These are phyloP conservation scores for Capsicum chinense DNA, from an alignment of 257 asterid genomes.

Conservation along the genomic window DNA sequence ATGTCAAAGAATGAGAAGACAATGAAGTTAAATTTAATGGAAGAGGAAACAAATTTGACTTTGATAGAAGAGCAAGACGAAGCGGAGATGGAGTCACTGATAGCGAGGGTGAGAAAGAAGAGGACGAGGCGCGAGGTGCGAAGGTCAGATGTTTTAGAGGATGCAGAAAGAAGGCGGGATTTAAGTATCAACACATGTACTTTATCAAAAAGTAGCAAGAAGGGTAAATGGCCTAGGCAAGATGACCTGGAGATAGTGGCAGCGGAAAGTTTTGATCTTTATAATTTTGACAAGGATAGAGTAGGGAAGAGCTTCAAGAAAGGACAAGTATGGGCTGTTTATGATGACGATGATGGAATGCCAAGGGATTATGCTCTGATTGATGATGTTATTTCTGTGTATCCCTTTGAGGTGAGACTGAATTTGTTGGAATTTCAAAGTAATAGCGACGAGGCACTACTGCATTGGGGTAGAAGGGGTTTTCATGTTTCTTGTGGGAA, in stretches of 20 bases:
- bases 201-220: no score
- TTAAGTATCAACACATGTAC: slow-evolving; percentile 20
- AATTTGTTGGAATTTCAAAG: slow-evolving; percentile 64
- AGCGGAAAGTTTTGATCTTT: slow-evolving; percentile 54
- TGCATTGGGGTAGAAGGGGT: slow-evolving; percentile 51
- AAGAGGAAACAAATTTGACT: neutral
- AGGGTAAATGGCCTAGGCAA: slow-evolving; percentile 9
- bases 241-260: slow-evolving; percentile 38
- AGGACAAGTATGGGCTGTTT: slow-evolving; percentile 50
- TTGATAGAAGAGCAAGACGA: slow-evolving; percentile 30
- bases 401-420: slow-evolving; percentile 71
- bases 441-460: slow-evolving; percentile 46
- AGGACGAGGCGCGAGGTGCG: slow-evolving; percentile 31
- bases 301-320: slow-evolving; percentile 67
- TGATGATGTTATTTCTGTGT: slow-evolving; percentile 58
- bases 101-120: slow-evolving; percentile 35
- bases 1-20: slow-evolving; percentile 23
- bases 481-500: slow-evolving; percentile 68
- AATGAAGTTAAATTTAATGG: neutral
- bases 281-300: slow-evolving; percentile 78
- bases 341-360: slow-evolving; percentile 76
- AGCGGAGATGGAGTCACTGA: slow-evolving; percentile 15
- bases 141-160: slow-evolving; percentile 29
- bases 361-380: slow-evolving; percentile 82
- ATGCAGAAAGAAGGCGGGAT: slow-evolving; percentile 24